Percentiles rank a stretch among this genome's conserved stretches.
Evolutionary conservation across 768 basidiomycete species (phyloP).

Genomic region (Lentinula raphanica): DNA sequence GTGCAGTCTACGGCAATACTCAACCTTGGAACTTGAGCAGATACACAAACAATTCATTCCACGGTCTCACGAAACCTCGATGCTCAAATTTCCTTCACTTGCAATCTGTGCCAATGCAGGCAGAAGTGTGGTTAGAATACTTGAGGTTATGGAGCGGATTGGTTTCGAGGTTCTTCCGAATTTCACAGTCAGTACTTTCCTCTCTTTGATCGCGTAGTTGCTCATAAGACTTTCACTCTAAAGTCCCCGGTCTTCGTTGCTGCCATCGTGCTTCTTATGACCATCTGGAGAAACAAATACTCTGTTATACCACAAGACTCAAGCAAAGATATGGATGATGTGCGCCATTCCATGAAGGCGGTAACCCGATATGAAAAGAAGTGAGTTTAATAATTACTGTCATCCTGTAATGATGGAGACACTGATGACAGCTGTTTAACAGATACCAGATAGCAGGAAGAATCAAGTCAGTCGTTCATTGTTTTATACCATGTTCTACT

Average conservation of each 20-base stretch:
- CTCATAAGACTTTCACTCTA: not conserved
- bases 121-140: constrained; percentile 35
- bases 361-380: not conserved
- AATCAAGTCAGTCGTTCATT: not conserved
- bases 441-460: constrained; percentile 4
- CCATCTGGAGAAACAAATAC: constrained; percentile 33
- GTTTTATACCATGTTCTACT: not conserved
- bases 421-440: not conserved
- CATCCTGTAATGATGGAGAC: not conserved
- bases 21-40: not conserved
- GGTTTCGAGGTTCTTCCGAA: not conserved
- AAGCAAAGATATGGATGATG: not conserved
- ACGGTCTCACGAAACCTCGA: constrained; percentile 19
- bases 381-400: not conserved
- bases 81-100: constrained; percentile 30
- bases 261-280: constrained; percentile 41
- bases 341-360: not conserved
- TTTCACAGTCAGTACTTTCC: not conserved
- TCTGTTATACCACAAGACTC: not conserved
- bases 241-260: constrained; percentile 32
- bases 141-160: constrained; percentile 30
- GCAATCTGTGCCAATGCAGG: constrained; percentile 40
- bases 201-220: not conserved
- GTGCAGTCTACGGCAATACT: too few relatives aligned
- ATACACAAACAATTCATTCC: constrained; percentile 37